Percentiles rank a stretch among this genome's conserved stretches.
These are phyloP conservation scores for Lyophyllum shimeji DNA, from an alignment of 768 basidiomycete species.

Conservation along the genomic window DNA sequence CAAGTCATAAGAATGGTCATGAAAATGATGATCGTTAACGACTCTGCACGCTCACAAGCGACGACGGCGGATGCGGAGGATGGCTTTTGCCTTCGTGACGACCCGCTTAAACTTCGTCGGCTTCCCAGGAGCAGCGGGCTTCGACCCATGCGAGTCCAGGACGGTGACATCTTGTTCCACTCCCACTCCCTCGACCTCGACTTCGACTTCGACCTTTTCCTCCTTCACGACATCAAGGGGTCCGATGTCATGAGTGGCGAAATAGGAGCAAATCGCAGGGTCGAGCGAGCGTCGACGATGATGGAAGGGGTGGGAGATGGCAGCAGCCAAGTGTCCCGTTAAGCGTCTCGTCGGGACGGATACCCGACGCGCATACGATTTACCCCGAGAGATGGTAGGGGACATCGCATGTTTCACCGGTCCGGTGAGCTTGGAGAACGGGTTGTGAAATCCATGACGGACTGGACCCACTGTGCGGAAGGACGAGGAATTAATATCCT, in stretches of 20 bases:
- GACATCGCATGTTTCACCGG: constrained; percentile 2
- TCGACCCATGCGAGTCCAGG: too few relatives aligned
- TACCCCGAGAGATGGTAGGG: constrained; percentile 1
- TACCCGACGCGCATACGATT: constrained; percentile 9
- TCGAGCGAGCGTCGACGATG: background rate
- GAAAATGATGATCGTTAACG: too few relatives aligned
- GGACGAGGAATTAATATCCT: background rate
- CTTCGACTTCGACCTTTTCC: background rate
- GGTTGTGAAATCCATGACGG: background rate
- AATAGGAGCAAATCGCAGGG: constrained; percentile 3
- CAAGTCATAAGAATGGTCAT: too few relatives aligned
- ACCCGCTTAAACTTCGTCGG: background rate
- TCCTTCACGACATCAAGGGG: too few relatives aligned
- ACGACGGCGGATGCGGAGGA: background rate
- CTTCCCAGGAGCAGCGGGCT: background rate
- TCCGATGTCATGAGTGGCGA: too few relatives aligned
- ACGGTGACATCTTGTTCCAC: background rate
- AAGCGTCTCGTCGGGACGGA: constrained; percentile 1
- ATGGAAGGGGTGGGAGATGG: background rate
- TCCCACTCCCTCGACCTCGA: background rate
- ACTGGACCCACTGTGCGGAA: background rate
- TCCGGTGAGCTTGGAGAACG: constrained; percentile 4
- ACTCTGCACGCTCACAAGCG: background rate
- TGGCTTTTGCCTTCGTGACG: background rate
- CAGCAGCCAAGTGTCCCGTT: background rate